Base-by-base conservation (phyloP, 2,329 filamentous ascomycete genomes). In the Alternaria rosae region DNA sequence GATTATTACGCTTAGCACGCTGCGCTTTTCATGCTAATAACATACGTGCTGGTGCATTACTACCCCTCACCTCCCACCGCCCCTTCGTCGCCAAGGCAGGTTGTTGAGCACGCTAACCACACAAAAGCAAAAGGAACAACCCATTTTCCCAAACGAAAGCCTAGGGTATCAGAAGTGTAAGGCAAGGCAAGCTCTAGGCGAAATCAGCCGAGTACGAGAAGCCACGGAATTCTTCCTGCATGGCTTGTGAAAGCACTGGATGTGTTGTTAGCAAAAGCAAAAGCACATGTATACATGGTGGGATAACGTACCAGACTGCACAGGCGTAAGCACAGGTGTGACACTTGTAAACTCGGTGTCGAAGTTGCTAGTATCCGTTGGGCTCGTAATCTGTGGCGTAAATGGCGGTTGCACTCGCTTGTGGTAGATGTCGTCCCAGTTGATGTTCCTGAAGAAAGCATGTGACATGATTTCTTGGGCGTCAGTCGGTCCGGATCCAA, bases 301-400 rank as follows among this genome's bases (percentile, higher is more conserved):
- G 54, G 2, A 4, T 1, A 45, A 85, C 91, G 84, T 91, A 96
- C 94, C 93, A 81, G 93, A 97, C 82, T 98, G 94, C 57, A 99
- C 95, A 54, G 95, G 95, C 28, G 95, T 99, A 70, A 99, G 86
- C 60, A 99, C 95, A 1, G 95, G 95, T 43, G 95, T 99, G 57
- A 99, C 95, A 76, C 94, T 98, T 1, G 95, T 99, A 78, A 99
- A 99, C 79, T 99, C 95, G 48, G 92, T 93, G 79, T 99, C 95
- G 80, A 99, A 99, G 83, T 99, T 99, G 85, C 94, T 97, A n/a
- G 95, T 99, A 83, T 99, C 95, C 44, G 95, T 97, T 9, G 94
- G 88, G 78, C 88, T 96, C 82, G 91, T 95, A 74, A 99, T 97
- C 38, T 88, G 88, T 17, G 95, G 95, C 80, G 94, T 81, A 84